phyloP scores from a whole-genome alignment of 2,329 filamentous ascomycete genomes.

The Cladosporium halotolerans region DNA sequence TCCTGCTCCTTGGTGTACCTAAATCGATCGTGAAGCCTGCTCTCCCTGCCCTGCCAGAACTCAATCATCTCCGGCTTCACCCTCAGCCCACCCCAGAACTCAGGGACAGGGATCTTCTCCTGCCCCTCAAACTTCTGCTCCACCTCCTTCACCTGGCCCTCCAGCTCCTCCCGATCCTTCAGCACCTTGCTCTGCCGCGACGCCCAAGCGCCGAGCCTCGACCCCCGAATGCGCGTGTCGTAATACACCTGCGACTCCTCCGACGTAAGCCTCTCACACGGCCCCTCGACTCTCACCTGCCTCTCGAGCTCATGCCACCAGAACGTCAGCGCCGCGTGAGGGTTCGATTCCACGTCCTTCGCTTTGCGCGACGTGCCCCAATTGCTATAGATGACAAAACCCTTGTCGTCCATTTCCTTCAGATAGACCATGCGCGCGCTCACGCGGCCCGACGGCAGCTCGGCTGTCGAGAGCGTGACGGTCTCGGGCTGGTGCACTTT shows the following conservation, averaged over 20 bases:
- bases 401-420: constrained; percentile 78
- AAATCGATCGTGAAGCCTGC: constrained; percentile 89
- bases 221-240: constrained; percentile 65
- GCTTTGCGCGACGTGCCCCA: constrained; percentile 71
- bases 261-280: constrained; percentile 56
- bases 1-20: constrained; percentile 60
- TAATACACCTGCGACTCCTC: constrained; percentile 68
- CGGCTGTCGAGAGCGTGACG: constrained; percentile 77
- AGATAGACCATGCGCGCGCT: constrained; percentile 85
- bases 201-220: constrained; percentile 86
- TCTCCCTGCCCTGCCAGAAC: constrained; percentile 93
- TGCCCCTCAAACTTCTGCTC: constrained; percentile 67
- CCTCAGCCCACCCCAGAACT: constrained; percentile 89
- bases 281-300: constrained; percentile 85
- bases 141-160: constrained; percentile 68
- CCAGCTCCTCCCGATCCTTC: constrained; percentile 62
- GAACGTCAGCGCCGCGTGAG: constrained; percentile 77
- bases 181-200: constrained; percentile 80
- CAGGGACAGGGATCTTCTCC: constrained; percentile 80
- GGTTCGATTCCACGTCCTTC: constrained; percentile 64
- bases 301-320: constrained; percentile 83
- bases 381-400: constrained; percentile 92
- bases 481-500: constrained; percentile 75
- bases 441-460: constrained; percentile 75
- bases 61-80: constrained; percentile 81